Evolutionary conservation across 139 green algal species (phyloP), one percentile per base, ranked within the genome.

Genomic region (Chlorella sp.): DNA sequence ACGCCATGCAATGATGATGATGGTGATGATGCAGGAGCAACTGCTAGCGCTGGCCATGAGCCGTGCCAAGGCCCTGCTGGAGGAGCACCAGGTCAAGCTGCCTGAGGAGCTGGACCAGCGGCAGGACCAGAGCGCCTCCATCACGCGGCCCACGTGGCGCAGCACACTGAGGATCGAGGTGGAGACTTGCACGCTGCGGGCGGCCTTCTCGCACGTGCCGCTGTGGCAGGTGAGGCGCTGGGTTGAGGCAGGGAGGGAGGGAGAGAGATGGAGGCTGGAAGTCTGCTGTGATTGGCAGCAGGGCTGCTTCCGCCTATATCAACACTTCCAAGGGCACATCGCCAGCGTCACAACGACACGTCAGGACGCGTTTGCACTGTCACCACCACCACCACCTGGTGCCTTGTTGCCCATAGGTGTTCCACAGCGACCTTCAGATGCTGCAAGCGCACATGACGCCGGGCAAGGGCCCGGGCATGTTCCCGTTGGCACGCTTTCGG

Each of bases 141-240:
- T 55, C 10, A 55, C 10, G 42, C 78, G 73, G 2, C n/a, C 71
- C 31, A 32, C 75, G 3, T 62, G 71, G 1, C 75, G 55, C 31
- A 86, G 67, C 71, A 55, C 42, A 10, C 24, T 92, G 35, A 67
- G 31, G 3, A 33, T 92, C 1, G 67, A 80, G 36, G 60, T 88
- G 32, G 88, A 86, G 0, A 67, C 63, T 3, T 78, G 83, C n/a
- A 86, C 77, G 0, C 29, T 85, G 34, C 73, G 88, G 0, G 83
- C 71, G 5, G 87, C 88, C 60, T 93, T 92, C 74, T 89, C 80
- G 5, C 85, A 93, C 77, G 78, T 93, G 10, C 79, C 79, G 20
- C 77, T 93, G 26, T 87, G 80, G 85, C 82, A 88, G n/a, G 74
- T 55, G n/a, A n/a, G n/a, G n/a, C n/a, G n/a, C n/a, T n/a, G n/a